Evolutionary conservation across 1,284 basidiomycete genomes (phyloP).

Genomic region (Fomitopsis palustris): DNA sequence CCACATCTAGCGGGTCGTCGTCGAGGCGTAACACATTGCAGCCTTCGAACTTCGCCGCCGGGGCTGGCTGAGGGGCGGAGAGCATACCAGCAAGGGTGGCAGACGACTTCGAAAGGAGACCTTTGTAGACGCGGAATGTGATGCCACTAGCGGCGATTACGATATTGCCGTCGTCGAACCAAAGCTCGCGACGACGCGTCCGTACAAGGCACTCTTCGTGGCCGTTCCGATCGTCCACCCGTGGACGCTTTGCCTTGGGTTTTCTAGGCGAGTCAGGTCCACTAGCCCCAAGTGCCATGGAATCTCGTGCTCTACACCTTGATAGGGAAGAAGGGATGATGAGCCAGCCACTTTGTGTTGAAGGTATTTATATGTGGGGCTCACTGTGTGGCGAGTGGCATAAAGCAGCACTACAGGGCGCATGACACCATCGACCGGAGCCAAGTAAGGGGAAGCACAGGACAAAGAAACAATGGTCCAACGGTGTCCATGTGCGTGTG

Average conservation of each 20-base stretch:
- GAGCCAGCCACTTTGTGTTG: too few relatives aligned
- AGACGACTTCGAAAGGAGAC: conserved; percentile 11
- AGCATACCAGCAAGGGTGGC: conserved; percentile 13
- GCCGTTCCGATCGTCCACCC: background rate
- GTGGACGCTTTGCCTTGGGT: background rate
- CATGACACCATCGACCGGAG: too few relatives aligned
- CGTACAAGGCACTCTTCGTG: background rate
- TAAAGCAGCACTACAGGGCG: too few relatives aligned
- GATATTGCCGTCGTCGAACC: conserved; percentile 16
- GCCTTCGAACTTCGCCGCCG: background rate
- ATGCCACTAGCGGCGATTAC: conserved; percentile 7
- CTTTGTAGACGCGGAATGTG: conserved; percentile 11
- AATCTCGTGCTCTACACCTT: too few relatives aligned
- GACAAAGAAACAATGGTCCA: too few relatives aligned
- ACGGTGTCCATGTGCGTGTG: too few relatives aligned
- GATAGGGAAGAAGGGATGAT: too few relatives aligned
- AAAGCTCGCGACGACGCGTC: conserved; percentile 1
- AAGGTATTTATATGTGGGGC: too few relatives aligned
- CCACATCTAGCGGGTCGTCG: background rate
- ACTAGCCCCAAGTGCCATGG: background rate
- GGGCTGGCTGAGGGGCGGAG: background rate
- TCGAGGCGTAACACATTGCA: background rate
- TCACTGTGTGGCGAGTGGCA: too few relatives aligned
- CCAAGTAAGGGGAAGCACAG: too few relatives aligned
- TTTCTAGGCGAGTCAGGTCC: background rate